Conservation (phyloP, 495 filamentous ascomycete species). For the Penicillium verhagenii region DNA sequence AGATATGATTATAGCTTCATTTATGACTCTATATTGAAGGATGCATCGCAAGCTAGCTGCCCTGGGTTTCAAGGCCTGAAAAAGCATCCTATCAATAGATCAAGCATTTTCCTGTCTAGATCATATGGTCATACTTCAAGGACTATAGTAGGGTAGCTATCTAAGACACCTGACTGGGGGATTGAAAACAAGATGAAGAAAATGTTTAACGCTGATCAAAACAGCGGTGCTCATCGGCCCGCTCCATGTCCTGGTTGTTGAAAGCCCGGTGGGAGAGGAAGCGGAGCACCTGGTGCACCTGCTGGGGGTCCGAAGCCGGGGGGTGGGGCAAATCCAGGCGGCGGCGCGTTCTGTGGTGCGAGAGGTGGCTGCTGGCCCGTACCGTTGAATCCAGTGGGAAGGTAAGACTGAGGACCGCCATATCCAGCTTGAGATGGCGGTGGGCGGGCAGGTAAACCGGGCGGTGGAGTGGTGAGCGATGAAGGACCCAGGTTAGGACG, state of each 20-base stretch:
- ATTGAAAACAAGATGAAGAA: neutral
- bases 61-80: neutral
- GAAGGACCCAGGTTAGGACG: conserved; percentile 40
- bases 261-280: conserved; percentile 50
- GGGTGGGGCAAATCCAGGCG: conserved; percentile 57
- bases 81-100: neutral
- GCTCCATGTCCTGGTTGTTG: conserved; percentile 49
- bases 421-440: conserved; percentile 77
- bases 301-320: conserved; percentile 49
- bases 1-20: neutral
- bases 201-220: neutral
- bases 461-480: conserved; percentile 64
- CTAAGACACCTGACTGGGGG: neutral
- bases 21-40: neutral
- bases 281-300: conserved; percentile 34
- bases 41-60: neutral
- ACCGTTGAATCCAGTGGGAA: conserved; percentile 54
- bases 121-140: neutral
- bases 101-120: neutral
- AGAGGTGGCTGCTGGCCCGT: conserved; percentile 42
- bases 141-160: neutral
- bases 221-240: conserved; percentile 32
- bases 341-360: conserved; percentile 43
- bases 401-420: conserved; percentile 71
- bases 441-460: conserved; percentile 74